Conservation (phyloP, 768 basidiomycete species). For the Phanerochaete carnosa region DNA sequence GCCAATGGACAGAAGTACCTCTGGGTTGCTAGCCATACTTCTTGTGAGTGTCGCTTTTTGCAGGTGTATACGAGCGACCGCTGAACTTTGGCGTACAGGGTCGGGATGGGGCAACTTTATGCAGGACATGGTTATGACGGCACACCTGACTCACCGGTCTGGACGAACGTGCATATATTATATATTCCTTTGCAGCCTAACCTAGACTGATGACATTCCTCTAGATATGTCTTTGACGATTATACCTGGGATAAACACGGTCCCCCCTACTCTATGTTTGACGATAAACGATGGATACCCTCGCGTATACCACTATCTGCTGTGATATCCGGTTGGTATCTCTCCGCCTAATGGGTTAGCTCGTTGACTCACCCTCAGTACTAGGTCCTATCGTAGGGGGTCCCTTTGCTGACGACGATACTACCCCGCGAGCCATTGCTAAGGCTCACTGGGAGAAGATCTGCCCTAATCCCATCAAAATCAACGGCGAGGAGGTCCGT, state of each 20-base stretch:
- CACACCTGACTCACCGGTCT: conserved; percentile 44
- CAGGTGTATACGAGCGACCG: neutral
- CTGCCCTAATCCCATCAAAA: conserved; percentile 39
- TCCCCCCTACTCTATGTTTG: conserved; percentile 41
- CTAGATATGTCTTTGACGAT: conserved; percentile 51
- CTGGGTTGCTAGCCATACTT: conserved; percentile 46
- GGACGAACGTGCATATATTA: conserved; percentile 43
- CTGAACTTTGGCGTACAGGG: conserved; percentile 21
- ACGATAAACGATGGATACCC: conserved; percentile 50
- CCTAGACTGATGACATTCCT: neutral
- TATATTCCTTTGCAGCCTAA: neutral
- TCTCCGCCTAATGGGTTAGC: neutral
- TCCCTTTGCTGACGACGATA: conserved; percentile 30
- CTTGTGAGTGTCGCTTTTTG: conserved; percentile 24
- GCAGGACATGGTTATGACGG: conserved; percentile 54
- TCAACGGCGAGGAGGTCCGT: conserved; percentile 25
- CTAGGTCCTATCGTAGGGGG: conserved; percentile 45
- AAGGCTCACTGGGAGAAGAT: conserved; percentile 42
- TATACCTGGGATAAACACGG: conserved; percentile 50
- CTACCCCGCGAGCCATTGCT: conserved; percentile 43
- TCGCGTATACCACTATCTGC: conserved; percentile 53
- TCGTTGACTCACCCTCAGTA: neutral
- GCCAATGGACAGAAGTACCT: conserved; percentile 32
- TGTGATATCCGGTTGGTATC: conserved; percentile 42
- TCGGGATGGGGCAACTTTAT: conserved; percentile 38